phyloP scores from a whole-genome alignment of 805 yeast species.

The Cyberlindnera meyerae region DNA sequence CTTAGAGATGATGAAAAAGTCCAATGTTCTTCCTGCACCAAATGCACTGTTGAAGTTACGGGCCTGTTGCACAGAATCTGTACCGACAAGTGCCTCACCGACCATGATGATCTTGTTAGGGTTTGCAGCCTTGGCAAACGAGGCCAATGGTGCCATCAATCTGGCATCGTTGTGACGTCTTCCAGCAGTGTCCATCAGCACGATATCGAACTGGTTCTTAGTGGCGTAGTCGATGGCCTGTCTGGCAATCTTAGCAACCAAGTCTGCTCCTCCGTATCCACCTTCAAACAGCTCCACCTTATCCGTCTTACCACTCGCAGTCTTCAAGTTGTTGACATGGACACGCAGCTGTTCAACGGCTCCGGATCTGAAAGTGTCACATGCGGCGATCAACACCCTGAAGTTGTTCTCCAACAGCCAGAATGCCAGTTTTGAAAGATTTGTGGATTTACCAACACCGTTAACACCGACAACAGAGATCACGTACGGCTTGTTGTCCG shows the following conservation, averaged over 20 bases:
- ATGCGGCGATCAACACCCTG: slow-evolving; percentile 86
- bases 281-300: slow-evolving; percentile 74
- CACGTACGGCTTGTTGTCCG: slow-evolving; percentile 61
- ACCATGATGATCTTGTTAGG: slow-evolving; percentile 98
- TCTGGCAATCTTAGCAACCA: slow-evolving; percentile 88
- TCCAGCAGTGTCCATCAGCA: slow-evolving; percentile 95
- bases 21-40: slow-evolving; percentile 74
- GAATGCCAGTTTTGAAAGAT: slow-evolving; percentile 87
- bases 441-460: slow-evolving; percentile 97
- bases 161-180: slow-evolving; percentile 93
- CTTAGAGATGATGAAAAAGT: slow-evolving; percentile 88
- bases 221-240: slow-evolving; percentile 82
- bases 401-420: slow-evolving; percentile 91
- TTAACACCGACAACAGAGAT: slow-evolving; percentile 96
- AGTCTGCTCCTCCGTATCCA: slow-evolving; percentile 95
- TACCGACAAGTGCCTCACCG: slow-evolving; percentile 96
- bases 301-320: slow-evolving; percentile 51
- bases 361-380: slow-evolving; percentile 97
- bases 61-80: slow-evolving; percentile 95
- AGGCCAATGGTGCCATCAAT: slow-evolving; percentile 91
- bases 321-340: slow-evolving; percentile 79
- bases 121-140: slow-evolving; percentile 90
- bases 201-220: slow-evolving; percentile 70
- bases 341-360: slow-evolving; percentile 97
- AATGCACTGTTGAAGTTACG: slow-evolving; percentile 89